These are phyloP conservation scores for Moesziomyces sp. DNA, from an alignment of 1,284 basidiomycete genomes.

Conservation along the genomic window DNA sequence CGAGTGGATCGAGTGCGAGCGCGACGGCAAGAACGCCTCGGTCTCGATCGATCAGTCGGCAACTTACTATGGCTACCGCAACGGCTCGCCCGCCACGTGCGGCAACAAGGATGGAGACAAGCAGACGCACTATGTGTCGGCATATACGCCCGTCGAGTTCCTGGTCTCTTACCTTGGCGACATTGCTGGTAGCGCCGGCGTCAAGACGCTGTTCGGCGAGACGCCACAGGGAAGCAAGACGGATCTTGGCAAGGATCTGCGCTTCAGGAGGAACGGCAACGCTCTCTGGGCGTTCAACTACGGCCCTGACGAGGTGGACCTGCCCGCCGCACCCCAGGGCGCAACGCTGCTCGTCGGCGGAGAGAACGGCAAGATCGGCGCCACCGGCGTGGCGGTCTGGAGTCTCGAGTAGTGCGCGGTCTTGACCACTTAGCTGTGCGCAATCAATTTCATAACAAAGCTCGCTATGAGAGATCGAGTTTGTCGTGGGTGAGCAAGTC, in stretches of 20 bases:
- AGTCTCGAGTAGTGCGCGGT: conserved; percentile 11
- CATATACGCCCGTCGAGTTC: conserved; percentile 39
- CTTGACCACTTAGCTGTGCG: neutral
- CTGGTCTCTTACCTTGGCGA: conserved; percentile 42
- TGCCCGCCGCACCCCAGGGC: conserved; percentile 30
- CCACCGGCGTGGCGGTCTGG: conserved; percentile 38
- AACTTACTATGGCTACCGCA: conserved; percentile 40
- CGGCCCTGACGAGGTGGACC: conserved; percentile 30
- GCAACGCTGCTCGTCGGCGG: conserved; percentile 34
- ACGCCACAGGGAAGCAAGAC: conserved; percentile 10
- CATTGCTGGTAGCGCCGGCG: conserved; percentile 17
- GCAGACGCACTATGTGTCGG: conserved; percentile 47
- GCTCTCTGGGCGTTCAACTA: conserved; percentile 55
- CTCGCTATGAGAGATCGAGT: neutral
- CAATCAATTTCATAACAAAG: neutral
- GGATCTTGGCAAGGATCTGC: conserved; percentile 40
- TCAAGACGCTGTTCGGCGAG: conserved; percentile 33
- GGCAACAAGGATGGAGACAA: conserved; percentile 33
- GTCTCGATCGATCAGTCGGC: conserved; percentile 23
- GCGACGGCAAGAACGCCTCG: conserved; percentile 34
- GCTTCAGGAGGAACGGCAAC: conserved; percentile 41
- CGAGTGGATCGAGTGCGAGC: conserved; percentile 52
- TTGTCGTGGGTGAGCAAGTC: too few relatives aligned
- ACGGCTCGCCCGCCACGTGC: conserved; percentile 43
- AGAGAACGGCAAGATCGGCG: conserved; percentile 23